Evolutionary conservation across 75 land plant species (phyloP).

Genomic region (Chamaecyparis obtusa): DNA sequence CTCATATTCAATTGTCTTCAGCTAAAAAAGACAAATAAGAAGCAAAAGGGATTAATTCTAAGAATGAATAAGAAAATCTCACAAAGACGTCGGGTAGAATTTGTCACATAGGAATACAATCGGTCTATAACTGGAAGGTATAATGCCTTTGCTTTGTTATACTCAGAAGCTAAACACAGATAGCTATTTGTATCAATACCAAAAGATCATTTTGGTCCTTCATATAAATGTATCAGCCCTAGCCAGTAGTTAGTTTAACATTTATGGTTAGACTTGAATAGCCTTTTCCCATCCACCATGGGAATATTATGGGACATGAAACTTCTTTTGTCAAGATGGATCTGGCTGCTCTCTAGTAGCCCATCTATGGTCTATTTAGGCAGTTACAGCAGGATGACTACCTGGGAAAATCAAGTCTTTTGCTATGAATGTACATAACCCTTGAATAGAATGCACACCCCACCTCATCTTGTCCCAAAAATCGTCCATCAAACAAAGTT

Average conservation of each 20-base stretch:
- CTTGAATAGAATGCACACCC: too few relatives aligned
- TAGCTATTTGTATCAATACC: neutral
- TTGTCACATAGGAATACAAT: too few relatives aligned
- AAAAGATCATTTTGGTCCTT: neutral
- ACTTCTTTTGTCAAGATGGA: neutral
- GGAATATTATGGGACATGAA: neutral
- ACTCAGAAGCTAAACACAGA: neutral
- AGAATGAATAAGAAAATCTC: neutral
- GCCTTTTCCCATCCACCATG: neutral
- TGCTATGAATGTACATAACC: too few relatives aligned
- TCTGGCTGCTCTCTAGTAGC: too few relatives aligned
- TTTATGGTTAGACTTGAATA: neutral
- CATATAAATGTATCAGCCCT: neutral
- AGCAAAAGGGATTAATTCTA: neutral
- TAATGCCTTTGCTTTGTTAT: neutral
- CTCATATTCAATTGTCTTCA: neutral
- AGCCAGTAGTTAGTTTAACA: neutral
- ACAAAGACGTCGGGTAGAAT: neutral
- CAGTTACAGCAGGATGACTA: too few relatives aligned
- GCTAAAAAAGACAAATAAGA: neutral
- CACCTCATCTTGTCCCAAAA: too few relatives aligned
- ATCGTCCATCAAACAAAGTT: too few relatives aligned
- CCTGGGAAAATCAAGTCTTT: too few relatives aligned
- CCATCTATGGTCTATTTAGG: too few relatives aligned
- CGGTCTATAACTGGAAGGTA: too few relatives aligned